Evolutionary conservation across 2,329 filamentous ascomycete species (phyloP), one percentile per base, ranked within the genome.

Genomic region (Trichocomaceae sp.): DNA sequence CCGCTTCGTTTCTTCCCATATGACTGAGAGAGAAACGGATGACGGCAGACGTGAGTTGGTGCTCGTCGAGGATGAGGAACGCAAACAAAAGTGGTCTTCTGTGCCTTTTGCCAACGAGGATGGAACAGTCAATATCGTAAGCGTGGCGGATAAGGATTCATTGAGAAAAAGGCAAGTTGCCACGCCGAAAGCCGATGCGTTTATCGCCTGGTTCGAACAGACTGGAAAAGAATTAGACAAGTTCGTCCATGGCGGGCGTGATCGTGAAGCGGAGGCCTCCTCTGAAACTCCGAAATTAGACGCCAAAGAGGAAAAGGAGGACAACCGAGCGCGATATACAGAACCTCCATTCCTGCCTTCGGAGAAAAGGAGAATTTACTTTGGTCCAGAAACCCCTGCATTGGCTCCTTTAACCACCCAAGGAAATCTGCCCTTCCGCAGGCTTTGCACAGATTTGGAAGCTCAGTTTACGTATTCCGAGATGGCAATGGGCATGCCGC

Each of bases 381-480:
- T 97, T 71, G 91, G 91, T 5, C 83, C 86, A 1, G 92, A 97
- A 69, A 99, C 93, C 1, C 93, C 93, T 0, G 83, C 91, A 10
- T 77, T 99, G n/a, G 93, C 93, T 4, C 93, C 93, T 35, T 79
- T 99, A 48, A 99, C 93, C 1, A 99, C 93, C 0, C 93, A 97
- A 73, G 93, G 93, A 46, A 99, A 99, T 65, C 79, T 97, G 47
- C 93, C 93, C 1, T 99, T 96, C 76, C 86, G 93, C 55, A 83
- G 93, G 49, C 82, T 99, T 29, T 96, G 91, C 66, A 85, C 90
- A 12, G 87, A 91, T 54, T 80, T 97, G 22, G 93, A 93, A 35
- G 91, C 90, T 26, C 87, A 96, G 67, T 79, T 95, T 48, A 99
- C 93, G 0, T 99, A 96, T 76, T 97, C 92, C 0, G 93, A 99